Percentiles rank a stretch among this genome's conserved stretches.
Evolutionary conservation across 192 early-diverging fungal species (phyloP).

Genomic region (Coemansia sp.): DNA sequence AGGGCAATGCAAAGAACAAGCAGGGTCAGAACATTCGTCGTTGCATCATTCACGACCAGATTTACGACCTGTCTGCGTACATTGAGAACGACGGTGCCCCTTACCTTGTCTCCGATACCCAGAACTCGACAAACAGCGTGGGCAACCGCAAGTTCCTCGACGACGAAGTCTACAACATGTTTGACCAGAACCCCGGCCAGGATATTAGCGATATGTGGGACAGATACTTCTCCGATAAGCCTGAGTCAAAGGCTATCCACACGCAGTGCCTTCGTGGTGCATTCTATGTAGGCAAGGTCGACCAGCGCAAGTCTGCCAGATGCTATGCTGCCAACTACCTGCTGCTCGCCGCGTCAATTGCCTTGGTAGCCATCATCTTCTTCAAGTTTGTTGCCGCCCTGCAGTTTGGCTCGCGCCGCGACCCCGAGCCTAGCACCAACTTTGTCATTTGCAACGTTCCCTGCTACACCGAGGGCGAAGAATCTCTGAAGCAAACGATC

Average conservation of each 20-base stretch:
- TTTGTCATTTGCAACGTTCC: constrained; percentile 94
- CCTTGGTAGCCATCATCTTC: constrained; percentile 79
- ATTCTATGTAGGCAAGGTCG: constrained; percentile 84
- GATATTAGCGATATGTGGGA: constrained; percentile 65
- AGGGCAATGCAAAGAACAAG: constrained; percentile 39
- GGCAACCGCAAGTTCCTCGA: constrained; percentile 58
- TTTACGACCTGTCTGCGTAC: constrained; percentile 73
- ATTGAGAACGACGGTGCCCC: constrained; percentile 48
- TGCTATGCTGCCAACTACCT: constrained; percentile 85
- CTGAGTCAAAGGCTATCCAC: constrained; percentile 48
- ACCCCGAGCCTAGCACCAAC: constrained; percentile 80
- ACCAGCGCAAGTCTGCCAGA: constrained; percentile 71
- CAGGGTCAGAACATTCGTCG: constrained; percentile 44
- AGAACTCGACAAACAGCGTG: constrained; percentile 37
- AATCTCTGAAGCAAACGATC: constrained; percentile 86
- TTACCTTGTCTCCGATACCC: constrained; percentile 44
- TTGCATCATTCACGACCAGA: constrained; percentile 65
- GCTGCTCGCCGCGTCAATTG: constrained; percentile 71
- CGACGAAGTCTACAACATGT: constrained; percentile 56
- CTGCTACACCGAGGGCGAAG: constrained; percentile 98
- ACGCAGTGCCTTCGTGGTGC: constrained; percentile 76
- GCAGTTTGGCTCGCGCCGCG: constrained; percentile 70
- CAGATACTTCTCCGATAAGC: constrained; percentile 47
- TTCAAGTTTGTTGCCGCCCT: constrained; percentile 97
- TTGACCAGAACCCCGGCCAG: constrained; percentile 58